Evolutionary conservation across 345 rosid genomes (phyloP).

Genomic region (Brassica carinata): DNA sequence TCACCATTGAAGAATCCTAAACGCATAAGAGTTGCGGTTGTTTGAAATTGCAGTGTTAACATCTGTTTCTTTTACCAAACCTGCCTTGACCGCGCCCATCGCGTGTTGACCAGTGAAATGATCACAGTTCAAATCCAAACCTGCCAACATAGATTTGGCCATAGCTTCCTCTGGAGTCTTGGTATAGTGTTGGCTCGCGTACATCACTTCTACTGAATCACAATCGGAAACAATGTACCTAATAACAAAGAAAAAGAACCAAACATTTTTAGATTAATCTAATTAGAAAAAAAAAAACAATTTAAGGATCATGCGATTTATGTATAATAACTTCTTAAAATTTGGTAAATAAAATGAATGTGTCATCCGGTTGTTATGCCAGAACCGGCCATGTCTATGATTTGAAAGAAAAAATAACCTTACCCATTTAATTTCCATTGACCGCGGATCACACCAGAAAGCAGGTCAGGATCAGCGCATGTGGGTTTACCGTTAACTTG

Average conservation of each 20-base stretch:
- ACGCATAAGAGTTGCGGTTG: slow-evolving; percentile 68
- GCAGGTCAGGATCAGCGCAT: not conserved
- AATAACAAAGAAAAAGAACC: not conserved
- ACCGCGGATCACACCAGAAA: slow-evolving; percentile 1
- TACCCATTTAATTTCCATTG: slow-evolving; percentile 1
- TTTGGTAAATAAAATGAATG: not conserved
- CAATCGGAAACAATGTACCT: slow-evolving; percentile 59
- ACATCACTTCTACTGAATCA: slow-evolving; percentile 44
- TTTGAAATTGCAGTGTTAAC: slow-evolving; percentile 59
- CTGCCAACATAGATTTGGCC: slow-evolving; percentile 59
- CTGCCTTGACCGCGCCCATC: slow-evolving; percentile 50
- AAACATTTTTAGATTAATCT: not conserved
- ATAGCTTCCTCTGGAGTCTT: slow-evolving; percentile 81
- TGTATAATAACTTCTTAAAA: too few relatives aligned
- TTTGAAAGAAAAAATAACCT: not conserved
- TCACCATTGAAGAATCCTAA: slow-evolving; percentile 84
- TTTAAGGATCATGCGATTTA: too few relatives aligned
- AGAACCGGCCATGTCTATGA: not conserved
- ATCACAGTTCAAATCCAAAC: slow-evolving; percentile 72
- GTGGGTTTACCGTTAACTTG: not conserved
- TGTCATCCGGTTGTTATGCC: not conserved
- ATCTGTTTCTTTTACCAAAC: slow-evolving; percentile 52
- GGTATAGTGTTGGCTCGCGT: slow-evolving; percentile 49
- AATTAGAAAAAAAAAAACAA: not conserved
- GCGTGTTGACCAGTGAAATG: slow-evolving; percentile 56